phyloP scores from a whole-genome alignment of 1,284 basidiomycete species.

The Cystobasidium slooffiae region DNA sequence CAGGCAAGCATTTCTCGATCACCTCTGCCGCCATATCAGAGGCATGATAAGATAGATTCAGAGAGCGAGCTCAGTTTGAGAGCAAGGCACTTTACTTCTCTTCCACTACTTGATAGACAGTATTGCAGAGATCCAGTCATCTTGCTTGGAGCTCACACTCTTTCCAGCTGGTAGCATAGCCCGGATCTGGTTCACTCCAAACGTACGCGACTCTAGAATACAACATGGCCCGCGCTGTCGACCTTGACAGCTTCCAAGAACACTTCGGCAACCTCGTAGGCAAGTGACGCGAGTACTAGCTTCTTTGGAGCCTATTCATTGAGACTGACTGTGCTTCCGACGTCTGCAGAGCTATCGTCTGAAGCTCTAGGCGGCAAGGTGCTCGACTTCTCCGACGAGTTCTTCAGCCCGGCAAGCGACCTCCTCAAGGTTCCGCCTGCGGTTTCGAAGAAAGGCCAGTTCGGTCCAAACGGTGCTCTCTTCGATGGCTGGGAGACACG shows the following conservation, averaged over 20 bases:
- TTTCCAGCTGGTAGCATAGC: no score
- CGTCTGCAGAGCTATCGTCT: constrained; percentile 75
- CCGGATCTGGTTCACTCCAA: not conserved
- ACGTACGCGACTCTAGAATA: not conserved
- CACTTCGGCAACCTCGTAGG: constrained; percentile 68
- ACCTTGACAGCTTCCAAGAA: constrained; percentile 65
- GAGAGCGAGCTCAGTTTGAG: not conserved
- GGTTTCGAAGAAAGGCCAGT: constrained; percentile 84
- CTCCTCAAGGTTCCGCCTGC: constrained; percentile 82
- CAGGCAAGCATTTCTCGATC: constrained; percentile 2
- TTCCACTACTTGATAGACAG: no score
- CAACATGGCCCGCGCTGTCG: constrained; percentile 52
- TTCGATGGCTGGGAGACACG: constrained; percentile 94
- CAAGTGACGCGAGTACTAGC: constrained; percentile 53
- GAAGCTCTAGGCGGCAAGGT: constrained; percentile 79
- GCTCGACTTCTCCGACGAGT: constrained; percentile 85
- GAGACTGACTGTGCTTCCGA: not conserved
- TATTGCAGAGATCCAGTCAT: no score
- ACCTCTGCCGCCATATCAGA: not conserved
- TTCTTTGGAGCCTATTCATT: not conserved
- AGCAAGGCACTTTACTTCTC: not conserved
- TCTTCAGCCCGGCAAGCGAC: constrained; percentile 86
- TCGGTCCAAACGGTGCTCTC: constrained; percentile 91
- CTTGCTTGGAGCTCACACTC: no score
- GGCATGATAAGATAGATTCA: not conserved